Base-by-base conservation (phyloP, 2,329 filamentous ascomycete genomes). In the Myriosclerotinia curreyana region DNA sequence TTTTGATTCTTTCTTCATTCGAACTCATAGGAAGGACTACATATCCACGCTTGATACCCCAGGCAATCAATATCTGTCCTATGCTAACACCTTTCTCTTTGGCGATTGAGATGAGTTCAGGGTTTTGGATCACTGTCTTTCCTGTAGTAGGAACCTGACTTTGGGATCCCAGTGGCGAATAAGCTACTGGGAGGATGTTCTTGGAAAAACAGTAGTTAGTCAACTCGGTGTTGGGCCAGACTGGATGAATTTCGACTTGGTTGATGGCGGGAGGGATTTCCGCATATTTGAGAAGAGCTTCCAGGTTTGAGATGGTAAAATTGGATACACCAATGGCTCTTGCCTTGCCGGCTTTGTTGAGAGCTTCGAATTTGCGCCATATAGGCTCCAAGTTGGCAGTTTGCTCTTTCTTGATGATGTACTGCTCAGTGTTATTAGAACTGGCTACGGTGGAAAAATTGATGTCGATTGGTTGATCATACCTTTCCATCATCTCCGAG, bases 21-120 rank as follows among this genome's bases (percentile, higher is more conserved):
- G 88, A 85, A 1, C 87, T 90, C 77, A 91, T 91, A 71, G 89
- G 83, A 36, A 92, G 80, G 28, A 91, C 89, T 14, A 86, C 89
- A 73, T 80, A 83, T 69, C 87, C 87, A 64, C 87, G 84, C 65
- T 84, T 81, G 44, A 90, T 79, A 71, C 91, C 87, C 74, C 89
- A 91, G 75, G 87, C 89, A 66, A 92, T 77, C 64, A 91, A 77
- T 3, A 92, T 79, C 1, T 85, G 83, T 0, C 82, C 82, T 11
- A 87, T 78, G 70, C 80, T 82, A 38, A 82, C 81, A 40, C 83
- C 79, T 71, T 86, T 84, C 77, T 86, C 84, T 74, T 86, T 81
- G 20, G 89, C 85, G 50, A 87, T 81, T 38, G 77, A 79, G 72
- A 83, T 84, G 53, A 89, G 79, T 2, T 79, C 81, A 69, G 77